Conservation (phyloP, 2,329 filamentous ascomycete genomes). For the Penicillium vulpinum region DNA sequence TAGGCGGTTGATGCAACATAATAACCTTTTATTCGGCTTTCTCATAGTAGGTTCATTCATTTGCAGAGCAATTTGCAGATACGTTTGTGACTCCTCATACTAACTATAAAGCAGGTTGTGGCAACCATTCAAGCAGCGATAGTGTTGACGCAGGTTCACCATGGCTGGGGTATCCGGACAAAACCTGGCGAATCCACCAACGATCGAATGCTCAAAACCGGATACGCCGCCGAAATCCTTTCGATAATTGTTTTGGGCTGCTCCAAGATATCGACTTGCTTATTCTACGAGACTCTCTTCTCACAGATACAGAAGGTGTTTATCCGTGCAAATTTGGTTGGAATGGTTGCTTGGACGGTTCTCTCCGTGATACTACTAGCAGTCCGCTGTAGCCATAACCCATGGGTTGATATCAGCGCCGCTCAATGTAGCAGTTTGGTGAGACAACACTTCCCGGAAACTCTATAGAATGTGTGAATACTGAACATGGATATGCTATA, state of each 20-base stretch:
- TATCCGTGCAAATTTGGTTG: background rate
- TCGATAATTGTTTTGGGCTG: background rate
- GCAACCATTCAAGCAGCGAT: background rate
- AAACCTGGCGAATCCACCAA: background rate
- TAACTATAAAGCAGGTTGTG: background rate
- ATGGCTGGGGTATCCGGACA: background rate
- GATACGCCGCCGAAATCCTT: background rate
- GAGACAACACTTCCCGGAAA: background rate
- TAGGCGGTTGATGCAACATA: background rate
- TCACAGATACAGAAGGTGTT: background rate
- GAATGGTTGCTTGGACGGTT: background rate
- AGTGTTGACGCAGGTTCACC: background rate
- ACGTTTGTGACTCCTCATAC: background rate
- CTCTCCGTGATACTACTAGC: background rate
- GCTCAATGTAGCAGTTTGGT: background rate
- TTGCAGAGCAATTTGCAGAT: background rate
- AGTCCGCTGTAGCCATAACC: background rate
- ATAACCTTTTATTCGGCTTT: background rate
- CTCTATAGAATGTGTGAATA: background rate
- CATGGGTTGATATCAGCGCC: background rate
- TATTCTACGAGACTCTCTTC: background rate
- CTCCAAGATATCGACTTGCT: background rate
- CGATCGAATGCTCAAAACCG: background rate
- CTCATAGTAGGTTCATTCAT: background rate
- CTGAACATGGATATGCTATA: background rate